Base-by-base conservation (phyloP, 495 filamentous ascomycete genomes). In the Penicillium angulare region DNA sequence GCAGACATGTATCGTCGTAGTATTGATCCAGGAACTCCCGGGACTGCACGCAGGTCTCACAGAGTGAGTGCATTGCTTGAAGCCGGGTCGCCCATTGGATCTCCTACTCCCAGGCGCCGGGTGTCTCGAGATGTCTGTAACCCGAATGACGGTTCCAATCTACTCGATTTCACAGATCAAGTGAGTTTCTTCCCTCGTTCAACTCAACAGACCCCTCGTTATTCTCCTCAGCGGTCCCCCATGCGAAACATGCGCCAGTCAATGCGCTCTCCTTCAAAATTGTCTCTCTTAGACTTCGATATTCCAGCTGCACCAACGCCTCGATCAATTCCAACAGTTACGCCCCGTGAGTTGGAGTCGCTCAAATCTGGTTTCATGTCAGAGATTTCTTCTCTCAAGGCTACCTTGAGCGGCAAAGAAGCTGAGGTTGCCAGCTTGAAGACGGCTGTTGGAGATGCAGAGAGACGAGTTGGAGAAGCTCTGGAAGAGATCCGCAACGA, bases 131-230 rank as follows among this genome's bases (percentile, higher is more conserved):
- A 87, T 50, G 47, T 54, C 21, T 51, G 41, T 4, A 41, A 61
- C 3, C 46, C 57, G 6, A 46, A 35, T n/a, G 62, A 58, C 10
- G 65, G 60, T 3, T 56, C 79, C 81, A 72, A 73, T 24, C 78
- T 97, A 23, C 80, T 96, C 46, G 92, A 98, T 62, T 92, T 97
- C 48, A 91, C 88, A 1, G 88, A 89, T 31, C 86, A 92, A 56
- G 77, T 91, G 57, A 81, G 80, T 52, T 72, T 78, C 32, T 78
- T 82, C 40, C 67, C 70, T 27, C 50, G 62, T 49, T 68, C 70
- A 48, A 64, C 68, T 57, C 60, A 72, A 53, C 55, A 72, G 56
- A 61, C 53, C 53, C 55, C 58, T 21, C 69, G 72, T 4, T 66
- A 64, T 32, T 69, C 78, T 8, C 68, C 62, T 3, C 68, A 71